Evolutionary conservation across 805 yeast species (phyloP), one percentile per base, ranked within the genome.

Genomic region (Barnettozyma wickerhamii): DNA sequence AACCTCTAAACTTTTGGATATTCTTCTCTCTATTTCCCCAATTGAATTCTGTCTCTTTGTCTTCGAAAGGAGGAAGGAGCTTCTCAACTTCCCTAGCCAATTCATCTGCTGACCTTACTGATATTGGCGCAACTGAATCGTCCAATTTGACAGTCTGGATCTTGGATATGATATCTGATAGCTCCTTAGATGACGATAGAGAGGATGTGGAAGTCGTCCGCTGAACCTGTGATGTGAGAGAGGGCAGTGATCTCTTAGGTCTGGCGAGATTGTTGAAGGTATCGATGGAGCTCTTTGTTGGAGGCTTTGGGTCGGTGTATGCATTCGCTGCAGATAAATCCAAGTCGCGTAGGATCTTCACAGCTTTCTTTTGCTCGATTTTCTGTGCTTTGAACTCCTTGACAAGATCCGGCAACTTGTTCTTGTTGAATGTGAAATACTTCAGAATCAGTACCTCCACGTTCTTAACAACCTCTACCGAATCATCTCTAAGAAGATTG

Each of bases 31-130:
- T 71, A 0, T 53, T 50, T 18, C 68, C 62, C 99, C 99, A 93
- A 57, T 93, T 93, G 43, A 72, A 72, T 55, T 93, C 99, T 0
- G 95, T 84, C 59, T 93, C 99, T 53, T 82, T 68, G 69, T 82
- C 84, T 7, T 69, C 74, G 52, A 91, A 89, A 6, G 70, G 67
- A 6, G 46, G 7, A 19, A 58, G 39, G 6, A 64, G 34, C 4
- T 41, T 33, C 24, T 55, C 63, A 15, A 63, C 38, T 30, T 62
- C 64, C 33, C 48, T 51, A 10, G 37, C 24, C 13, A 66, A 21
- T 7, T 58, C 58, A 7, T 47, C 41, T 3, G 44, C 37, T 0
- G 54, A 46, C 7, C 41, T 14, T 1, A 49, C 19, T 1, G 19
- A 4, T 0, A 51, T 34, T 5, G 58, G 51, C 1, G 19, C 28